phyloP scores from a whole-genome alignment of 1,284 basidiomycete genomes.

The Microstroma glucosiphilum region DNA sequence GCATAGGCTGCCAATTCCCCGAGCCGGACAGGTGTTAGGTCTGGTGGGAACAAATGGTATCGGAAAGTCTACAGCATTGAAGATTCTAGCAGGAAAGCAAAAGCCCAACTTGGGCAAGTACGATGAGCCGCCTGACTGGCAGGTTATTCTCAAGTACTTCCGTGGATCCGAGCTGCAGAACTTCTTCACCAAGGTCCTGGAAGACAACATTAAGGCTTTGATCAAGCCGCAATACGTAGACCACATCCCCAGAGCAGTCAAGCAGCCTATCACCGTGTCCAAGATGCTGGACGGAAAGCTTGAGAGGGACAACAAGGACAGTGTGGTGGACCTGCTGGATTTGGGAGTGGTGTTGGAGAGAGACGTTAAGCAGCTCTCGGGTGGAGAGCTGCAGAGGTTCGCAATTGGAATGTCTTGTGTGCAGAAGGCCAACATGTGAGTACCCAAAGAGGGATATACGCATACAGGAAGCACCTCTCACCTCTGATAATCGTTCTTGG shows the following conservation, averaged over 20 bases:
- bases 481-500: background rate
- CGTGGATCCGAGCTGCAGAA: slow-evolving; percentile 50
- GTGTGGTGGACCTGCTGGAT: slow-evolving; percentile 42
- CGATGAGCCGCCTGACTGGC: slow-evolving; percentile 50
- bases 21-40: slow-evolving; percentile 49
- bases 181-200: slow-evolving; percentile 50
- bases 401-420: slow-evolving; percentile 50
- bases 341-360: slow-evolving; percentile 44
- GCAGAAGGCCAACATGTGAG: slow-evolving; percentile 47
- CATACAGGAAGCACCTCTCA: background rate
- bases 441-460: background rate
- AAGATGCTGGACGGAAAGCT: slow-evolving; percentile 46
- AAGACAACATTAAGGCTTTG: slow-evolving; percentile 51
- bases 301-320: slow-evolving; percentile 45
- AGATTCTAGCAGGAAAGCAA: slow-evolving; percentile 50
- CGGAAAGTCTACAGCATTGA: slow-evolving; percentile 49
- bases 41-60: slow-evolving; percentile 51
- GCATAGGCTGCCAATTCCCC: slow-evolving; percentile 46
- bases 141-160: slow-evolving; percentile 50
- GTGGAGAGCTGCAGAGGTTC: slow-evolving; percentile 50
- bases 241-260: slow-evolving; percentile 49
- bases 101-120: slow-evolving; percentile 51
- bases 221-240: slow-evolving; percentile 52
- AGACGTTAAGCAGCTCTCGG: slow-evolving; percentile 46
- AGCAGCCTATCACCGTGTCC: slow-evolving; percentile 40